Conservation (phyloP, 129 eudicot species). For the Glebionis coronaria region DNA sequence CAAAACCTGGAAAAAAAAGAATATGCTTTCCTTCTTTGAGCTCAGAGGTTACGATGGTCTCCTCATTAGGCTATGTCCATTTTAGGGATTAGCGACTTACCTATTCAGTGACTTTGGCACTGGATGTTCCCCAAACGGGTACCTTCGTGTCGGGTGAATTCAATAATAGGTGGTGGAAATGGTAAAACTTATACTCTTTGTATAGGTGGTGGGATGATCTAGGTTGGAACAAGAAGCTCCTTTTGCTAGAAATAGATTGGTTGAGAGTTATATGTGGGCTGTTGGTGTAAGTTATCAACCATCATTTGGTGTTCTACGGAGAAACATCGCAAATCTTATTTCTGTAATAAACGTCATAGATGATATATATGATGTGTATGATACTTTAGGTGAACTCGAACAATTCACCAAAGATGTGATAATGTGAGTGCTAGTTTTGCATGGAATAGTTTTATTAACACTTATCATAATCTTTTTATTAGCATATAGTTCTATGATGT, state of each 20-base stretch:
- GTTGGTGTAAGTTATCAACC: constrained; percentile 24
- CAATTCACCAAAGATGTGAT: constrained; percentile 32
- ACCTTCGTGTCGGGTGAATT: too few relatives aligned
- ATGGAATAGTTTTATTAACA: background rate
- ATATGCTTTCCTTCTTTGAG: too few relatives aligned
- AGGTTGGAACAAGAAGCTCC: constrained; percentile 24
- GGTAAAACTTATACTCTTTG: background rate
- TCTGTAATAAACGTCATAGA: constrained; percentile 26
- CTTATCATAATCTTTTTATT: background rate
- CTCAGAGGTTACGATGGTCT: too few relatives aligned
- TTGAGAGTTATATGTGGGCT: constrained; percentile 39
- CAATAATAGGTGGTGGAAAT: too few relatives aligned
- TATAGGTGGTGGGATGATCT: constrained; percentile 44
- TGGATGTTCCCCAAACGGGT: too few relatives aligned
- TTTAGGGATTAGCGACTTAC: too few relatives aligned
- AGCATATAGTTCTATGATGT: background rate
- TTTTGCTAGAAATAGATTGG: constrained; percentile 41
- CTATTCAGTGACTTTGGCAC: too few relatives aligned
- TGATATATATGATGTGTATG: constrained; percentile 40
- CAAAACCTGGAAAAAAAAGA: too few relatives aligned
- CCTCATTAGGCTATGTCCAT: too few relatives aligned
- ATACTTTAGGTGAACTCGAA: constrained; percentile 38
- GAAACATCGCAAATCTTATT: constrained; percentile 21
- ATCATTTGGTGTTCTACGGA: constrained; percentile 20
- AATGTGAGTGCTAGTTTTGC: constrained; percentile 24